Conservation (phyloP, 2,329 filamentous ascomycete species). For the Fusarium equiseti region DNA sequence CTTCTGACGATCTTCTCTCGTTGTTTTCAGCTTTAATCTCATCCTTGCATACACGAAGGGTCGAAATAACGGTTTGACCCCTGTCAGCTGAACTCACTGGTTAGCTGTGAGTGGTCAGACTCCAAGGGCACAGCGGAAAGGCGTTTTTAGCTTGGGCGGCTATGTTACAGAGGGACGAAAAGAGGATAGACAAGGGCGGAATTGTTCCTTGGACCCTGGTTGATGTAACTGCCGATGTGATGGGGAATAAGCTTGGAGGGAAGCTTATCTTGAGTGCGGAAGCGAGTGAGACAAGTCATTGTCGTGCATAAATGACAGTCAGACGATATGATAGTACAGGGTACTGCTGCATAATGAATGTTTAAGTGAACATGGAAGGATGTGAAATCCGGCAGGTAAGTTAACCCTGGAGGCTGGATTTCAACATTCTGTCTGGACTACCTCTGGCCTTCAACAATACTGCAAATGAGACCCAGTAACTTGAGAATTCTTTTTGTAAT, state of each 20-base stretch:
- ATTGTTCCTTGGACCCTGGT: neutral
- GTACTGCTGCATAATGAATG: neutral
- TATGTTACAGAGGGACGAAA: conserved; percentile 6
- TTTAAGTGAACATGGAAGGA: neutral
- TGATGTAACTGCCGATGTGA: conserved; percentile 4
- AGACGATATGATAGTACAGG: too few species aligned
- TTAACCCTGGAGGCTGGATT: neutral
- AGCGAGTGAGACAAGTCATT: neutral
- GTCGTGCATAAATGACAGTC: neutral
- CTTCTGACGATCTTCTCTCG: neutral
- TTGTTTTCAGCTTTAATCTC: conserved; percentile 11
- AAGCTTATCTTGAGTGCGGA: conserved; percentile 15
- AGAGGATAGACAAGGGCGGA: neutral
- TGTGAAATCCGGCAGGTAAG: neutral
- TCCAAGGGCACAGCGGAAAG: neutral
- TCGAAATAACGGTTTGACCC: conserved; percentile 1
- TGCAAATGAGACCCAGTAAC: too few species aligned
- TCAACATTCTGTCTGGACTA: neutral
- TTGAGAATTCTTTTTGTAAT: neutral
- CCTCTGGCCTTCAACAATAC: neutral
- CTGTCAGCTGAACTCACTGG: conserved; percentile 35
- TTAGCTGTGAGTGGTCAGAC: conserved; percentile 13
- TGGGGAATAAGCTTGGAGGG: conserved; percentile 21
- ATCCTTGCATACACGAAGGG: conserved; percentile 9
- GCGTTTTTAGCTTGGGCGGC: conserved; percentile 28